Conservation (phyloP, 305 asterid species). For the Andrographis paniculata region DNA sequence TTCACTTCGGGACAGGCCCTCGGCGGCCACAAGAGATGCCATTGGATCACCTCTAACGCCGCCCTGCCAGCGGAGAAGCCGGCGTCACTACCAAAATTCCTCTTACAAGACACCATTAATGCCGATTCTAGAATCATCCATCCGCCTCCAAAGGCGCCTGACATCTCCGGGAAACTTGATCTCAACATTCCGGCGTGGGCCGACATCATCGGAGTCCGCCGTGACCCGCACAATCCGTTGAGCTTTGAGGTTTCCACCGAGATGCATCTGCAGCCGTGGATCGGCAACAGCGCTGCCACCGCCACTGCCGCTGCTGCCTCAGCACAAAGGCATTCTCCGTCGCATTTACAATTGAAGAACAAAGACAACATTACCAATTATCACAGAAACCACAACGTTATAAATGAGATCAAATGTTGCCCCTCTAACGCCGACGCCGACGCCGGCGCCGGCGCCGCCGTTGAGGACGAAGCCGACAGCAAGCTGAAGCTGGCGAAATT, state of each 20-base stretch:
- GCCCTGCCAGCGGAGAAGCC: constrained; percentile 24
- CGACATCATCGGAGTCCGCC: constrained; percentile 29
- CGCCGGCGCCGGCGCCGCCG: not conserved
- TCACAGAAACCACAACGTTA: not conserved
- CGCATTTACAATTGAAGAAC: too few relatives aligned
- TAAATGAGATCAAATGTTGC: constrained; percentile 10
- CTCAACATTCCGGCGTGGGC: constrained; percentile 57
- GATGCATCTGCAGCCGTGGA: constrained; percentile 38
- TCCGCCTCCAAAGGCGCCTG: not conserved
- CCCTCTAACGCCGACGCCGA: too few relatives aligned
- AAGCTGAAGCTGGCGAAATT: constrained; percentile 50
- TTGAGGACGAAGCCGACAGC: constrained; percentile 59
- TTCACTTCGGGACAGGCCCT: constrained; percentile 86
- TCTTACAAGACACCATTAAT: constrained; percentile 18
- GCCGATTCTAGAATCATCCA: not conserved
- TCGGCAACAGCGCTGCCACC: too few relatives aligned
- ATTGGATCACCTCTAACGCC: constrained; percentile 72
- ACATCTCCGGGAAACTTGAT: constrained; percentile 30
- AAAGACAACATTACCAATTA: constrained; percentile 7
- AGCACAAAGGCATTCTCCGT: too few relatives aligned
- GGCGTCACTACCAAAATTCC: constrained; percentile 29
- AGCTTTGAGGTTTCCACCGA: constrained; percentile 45
- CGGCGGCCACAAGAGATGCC: constrained; percentile 95
- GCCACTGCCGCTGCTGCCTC: too few relatives aligned
- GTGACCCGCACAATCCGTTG: constrained; percentile 47